Evolutionary conservation across 768 basidiomycete genomes (phyloP).

Genomic region (Trametopsis cervina): DNA sequence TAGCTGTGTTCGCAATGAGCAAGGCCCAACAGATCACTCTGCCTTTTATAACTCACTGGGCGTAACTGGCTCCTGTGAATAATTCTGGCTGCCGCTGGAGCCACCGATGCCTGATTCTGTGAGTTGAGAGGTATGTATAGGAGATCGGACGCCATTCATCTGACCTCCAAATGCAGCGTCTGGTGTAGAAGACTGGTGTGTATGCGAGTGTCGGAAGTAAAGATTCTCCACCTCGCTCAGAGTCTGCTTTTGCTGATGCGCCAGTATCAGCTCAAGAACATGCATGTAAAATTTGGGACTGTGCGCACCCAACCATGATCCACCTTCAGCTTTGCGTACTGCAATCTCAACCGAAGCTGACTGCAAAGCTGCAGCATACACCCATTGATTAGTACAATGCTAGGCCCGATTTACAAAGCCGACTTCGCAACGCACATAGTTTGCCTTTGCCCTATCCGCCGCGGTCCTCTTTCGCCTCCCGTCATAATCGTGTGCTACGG

Average conservation of each 20-base stretch:
- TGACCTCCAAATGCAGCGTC: too few species aligned
- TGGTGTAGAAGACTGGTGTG: too few species aligned
- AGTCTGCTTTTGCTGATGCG: slow-evolving; percentile 61
- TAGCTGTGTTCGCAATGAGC: too few species aligned
- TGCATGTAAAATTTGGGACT: slow-evolving; percentile 7
- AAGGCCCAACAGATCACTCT: too few species aligned
- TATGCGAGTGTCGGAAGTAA: slow-evolving; percentile 68
- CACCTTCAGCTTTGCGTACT: slow-evolving; percentile 73
- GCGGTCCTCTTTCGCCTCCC: slow-evolving; percentile 3
- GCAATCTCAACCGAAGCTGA: slow-evolving; percentile 66
- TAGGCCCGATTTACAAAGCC: not conserved
- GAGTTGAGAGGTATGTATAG: too few species aligned
- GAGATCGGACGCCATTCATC: too few species aligned
- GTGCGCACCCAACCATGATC: slow-evolving; percentile 71
- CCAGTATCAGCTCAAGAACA: slow-evolving; percentile 1
- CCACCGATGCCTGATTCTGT: too few species aligned
- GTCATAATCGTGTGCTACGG: not conserved
- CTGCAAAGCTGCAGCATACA: slow-evolving; percentile 40
- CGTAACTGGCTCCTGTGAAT: too few species aligned
- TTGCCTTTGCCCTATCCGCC: slow-evolving; percentile 8
- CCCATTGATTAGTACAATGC: not conserved
- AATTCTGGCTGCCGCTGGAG: too few species aligned
- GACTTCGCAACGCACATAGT: slow-evolving; percentile 7
- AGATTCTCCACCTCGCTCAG: slow-evolving; percentile 79
- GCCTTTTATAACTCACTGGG: too few species aligned